A percentile compares a stretch with the other conserved stretches of the same genome.
These are phyloP conservation scores for Pestalotiopsis sp. DNA, from an alignment of 2,329 filamentous ascomycete species.

Conservation along the genomic window DNA sequence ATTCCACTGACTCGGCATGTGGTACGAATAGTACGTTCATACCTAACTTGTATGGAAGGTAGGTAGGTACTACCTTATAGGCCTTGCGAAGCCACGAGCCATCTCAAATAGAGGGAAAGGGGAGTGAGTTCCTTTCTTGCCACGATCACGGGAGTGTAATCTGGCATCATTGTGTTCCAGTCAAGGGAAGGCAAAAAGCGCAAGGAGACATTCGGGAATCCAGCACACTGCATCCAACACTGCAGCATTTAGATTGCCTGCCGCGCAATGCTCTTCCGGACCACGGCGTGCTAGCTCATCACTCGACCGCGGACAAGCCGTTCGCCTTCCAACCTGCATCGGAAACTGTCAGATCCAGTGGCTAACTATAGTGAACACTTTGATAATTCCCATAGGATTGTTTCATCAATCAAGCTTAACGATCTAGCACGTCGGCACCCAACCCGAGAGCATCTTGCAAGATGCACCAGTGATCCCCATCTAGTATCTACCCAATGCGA, in stretches of 20 bases:
- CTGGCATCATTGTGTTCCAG: not conserved
- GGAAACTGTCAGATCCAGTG: not conserved
- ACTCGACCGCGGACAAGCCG: not conserved
- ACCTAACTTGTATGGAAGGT: not conserved
- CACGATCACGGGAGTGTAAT: not conserved
- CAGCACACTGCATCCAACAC: not conserved
- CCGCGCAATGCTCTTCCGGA: constrained; percentile 10
- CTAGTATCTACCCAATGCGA: not conserved
- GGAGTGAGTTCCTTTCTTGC: not conserved
- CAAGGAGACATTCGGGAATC: not conserved
- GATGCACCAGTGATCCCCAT: not conserved
- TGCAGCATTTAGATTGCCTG: constrained; percentile 12
- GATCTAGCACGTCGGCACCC: not conserved
- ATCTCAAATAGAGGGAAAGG: not conserved
- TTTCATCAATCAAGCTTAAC: not conserved
- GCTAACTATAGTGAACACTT: not conserved
- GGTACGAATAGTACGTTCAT: not conserved
- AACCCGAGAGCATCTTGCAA: not conserved
- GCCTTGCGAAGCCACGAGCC: not conserved
- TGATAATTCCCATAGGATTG: not conserved
- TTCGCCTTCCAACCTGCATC: not conserved
- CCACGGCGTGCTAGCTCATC: not conserved
- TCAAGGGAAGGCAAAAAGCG: not conserved
- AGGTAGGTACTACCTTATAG: not conserved
- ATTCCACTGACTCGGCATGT: not conserved